These are phyloP conservation scores for Elsinoe fawcettii DNA, from an alignment of 2,329 filamentous ascomycete species.

Conservation along the genomic window DNA sequence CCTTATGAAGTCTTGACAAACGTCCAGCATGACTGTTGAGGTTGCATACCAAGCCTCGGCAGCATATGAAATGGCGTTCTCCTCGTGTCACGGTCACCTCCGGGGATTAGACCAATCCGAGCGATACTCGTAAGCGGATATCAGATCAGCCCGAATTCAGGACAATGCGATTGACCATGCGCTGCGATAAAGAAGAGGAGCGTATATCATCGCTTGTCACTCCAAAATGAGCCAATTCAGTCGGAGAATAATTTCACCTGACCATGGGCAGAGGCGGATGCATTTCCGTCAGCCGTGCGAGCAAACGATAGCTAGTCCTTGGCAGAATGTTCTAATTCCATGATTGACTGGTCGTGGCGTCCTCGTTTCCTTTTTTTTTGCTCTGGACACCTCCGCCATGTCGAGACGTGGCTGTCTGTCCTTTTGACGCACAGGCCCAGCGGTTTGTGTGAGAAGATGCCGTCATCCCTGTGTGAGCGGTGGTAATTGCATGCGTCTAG, in stretches of 20 bases:
- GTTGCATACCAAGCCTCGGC: conserved; percentile 5
- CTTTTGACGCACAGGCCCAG: conserved; percentile 1
- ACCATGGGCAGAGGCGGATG: background rate
- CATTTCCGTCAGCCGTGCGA: background rate
- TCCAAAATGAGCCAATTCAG: background rate
- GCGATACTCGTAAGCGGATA: background rate
- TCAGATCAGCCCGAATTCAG: background rate
- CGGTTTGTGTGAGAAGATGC: conserved; percentile 8
- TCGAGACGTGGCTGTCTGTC: conserved; percentile 4
- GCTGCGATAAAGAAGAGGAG: too few species aligned
- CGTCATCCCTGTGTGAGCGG: conserved; percentile 7
- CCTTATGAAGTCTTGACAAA: background rate
- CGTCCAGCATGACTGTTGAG: background rate
- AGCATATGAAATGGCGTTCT: background rate
- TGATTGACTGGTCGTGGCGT: background rate
- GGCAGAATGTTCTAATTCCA: conserved; percentile 6
- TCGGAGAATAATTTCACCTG: background rate
- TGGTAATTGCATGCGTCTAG: conserved; percentile 8
- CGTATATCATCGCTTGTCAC: too few species aligned
- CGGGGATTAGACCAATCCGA: background rate
- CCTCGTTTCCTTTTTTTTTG: conserved; percentile 2
- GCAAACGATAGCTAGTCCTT: background rate
- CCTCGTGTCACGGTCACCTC: background rate
- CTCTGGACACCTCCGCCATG: background rate
- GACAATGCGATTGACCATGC: background rate